Evolutionary conservation across 2,329 filamentous ascomycete genomes (phyloP).

Genomic region (Hypoxylon sp.): DNA sequence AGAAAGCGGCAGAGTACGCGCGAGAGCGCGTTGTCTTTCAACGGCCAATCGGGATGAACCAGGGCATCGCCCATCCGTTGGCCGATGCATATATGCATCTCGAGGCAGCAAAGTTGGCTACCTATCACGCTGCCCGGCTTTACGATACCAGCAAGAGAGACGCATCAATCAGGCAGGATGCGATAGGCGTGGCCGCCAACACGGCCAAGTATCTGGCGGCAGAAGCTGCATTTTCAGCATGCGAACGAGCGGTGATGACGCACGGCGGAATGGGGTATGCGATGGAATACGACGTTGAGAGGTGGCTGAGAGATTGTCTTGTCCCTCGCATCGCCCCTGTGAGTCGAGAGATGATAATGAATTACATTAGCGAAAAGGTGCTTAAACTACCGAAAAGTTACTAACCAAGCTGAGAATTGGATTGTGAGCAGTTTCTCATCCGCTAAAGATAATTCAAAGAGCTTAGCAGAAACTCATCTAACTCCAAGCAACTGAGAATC

Average conservation of each 20-base stretch:
- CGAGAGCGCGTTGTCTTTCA: conserved; percentile 75
- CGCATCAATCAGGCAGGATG: conserved; percentile 65
- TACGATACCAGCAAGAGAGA: conserved; percentile 68
- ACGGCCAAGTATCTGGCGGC: conserved; percentile 80
- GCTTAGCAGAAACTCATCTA: neutral
- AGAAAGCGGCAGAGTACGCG: conserved; percentile 75
- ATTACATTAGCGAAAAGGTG: conserved; percentile 78
- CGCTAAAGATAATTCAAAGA: neutral
- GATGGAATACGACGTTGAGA: conserved; percentile 74
- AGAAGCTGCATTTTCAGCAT: conserved; percentile 74
- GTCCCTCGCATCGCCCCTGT: conserved; percentile 76
- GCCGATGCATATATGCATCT: conserved; percentile 76
- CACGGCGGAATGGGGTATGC: conserved; percentile 77
- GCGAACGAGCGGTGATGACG: conserved; percentile 71
- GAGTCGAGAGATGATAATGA: conserved; percentile 81
- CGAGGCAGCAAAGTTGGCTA: conserved; percentile 75
- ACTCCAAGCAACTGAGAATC: too few relatives aligned
- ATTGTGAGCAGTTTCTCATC: neutral
- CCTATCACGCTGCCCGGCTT: conserved; percentile 74
- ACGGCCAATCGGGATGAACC: conserved; percentile 76
- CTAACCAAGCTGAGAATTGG: conserved; percentile 52
- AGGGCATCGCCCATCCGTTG: conserved; percentile 75
- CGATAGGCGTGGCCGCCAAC: conserved; percentile 75
- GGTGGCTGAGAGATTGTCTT: conserved; percentile 75
- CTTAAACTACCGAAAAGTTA: conserved; percentile 78